A percentile compares a stretch with the other conserved stretches of the same genome.
phyloP scores from a whole-genome alignment of 805 yeast genomes.

The Lachancea sp. region DNA sequence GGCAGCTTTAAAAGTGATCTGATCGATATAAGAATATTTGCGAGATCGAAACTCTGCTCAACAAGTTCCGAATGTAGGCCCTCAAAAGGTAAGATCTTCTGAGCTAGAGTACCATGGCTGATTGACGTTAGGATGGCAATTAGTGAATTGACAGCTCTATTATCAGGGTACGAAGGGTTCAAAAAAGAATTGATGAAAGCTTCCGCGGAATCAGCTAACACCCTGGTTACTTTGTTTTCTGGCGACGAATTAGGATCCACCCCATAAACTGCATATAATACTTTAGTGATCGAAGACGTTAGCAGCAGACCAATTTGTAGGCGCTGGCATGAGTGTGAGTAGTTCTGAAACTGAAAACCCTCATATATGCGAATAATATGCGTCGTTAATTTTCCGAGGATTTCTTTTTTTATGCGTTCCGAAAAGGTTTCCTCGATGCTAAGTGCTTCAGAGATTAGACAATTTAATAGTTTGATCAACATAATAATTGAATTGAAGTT shows the following conservation, averaged over 20 bases:
- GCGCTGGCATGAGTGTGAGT: constrained; percentile 48
- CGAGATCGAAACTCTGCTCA: constrained; percentile 46
- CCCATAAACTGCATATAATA: constrained; percentile 50
- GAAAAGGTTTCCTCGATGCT: constrained; percentile 35
- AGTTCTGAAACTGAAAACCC: constrained; percentile 66
- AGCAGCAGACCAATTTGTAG: constrained; percentile 53
- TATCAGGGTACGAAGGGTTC: constrained; percentile 42
- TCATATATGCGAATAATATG: constrained; percentile 69
- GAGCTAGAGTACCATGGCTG: constrained; percentile 12
- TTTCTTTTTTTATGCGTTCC: constrained; percentile 42
- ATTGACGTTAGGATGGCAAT: constrained; percentile 7
- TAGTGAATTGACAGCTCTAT: constrained; percentile 40
- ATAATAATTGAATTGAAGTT: constrained; percentile 58
- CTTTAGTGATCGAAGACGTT: constrained; percentile 47
- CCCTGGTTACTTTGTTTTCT: constrained; percentile 40
- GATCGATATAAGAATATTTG: constrained; percentile 49
- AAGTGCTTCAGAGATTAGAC: constrained; percentile 47
- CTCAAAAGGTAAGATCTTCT: constrained; percentile 15
- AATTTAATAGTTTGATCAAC: constrained; percentile 48
- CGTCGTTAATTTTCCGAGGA: constrained; percentile 46
- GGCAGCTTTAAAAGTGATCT: constrained; percentile 43
- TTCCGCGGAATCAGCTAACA: constrained; percentile 46
- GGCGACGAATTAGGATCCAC: constrained; percentile 39
- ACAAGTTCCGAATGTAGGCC: constrained; percentile 36
- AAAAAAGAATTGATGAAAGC: constrained; percentile 52